Percentiles rank a stretch among this genome's conserved stretches.
Evolutionary conservation across 2,329 filamentous ascomycete genomes (phyloP).

Genomic region (Ambrosiella xylebori): DNA sequence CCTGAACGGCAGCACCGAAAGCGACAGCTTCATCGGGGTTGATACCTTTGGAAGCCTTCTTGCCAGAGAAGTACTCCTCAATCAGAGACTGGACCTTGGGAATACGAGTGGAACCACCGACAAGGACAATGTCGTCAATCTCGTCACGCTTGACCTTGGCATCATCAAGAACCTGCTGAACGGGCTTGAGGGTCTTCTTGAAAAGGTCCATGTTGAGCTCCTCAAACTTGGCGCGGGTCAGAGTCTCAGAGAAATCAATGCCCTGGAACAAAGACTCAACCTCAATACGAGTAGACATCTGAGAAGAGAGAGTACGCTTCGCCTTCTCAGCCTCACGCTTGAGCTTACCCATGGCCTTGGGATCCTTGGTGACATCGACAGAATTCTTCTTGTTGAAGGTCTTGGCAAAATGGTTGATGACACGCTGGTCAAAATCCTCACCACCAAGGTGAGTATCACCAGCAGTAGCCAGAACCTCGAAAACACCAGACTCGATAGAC

Average conservation of each 20-base stretch:
- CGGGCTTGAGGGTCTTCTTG: slow-evolving; percentile 98
- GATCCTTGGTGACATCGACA: slow-evolving; percentile 83
- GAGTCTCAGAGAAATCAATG: slow-evolving; percentile 94
- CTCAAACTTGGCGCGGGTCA: slow-evolving; percentile 98
- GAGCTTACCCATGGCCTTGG: slow-evolving; percentile 97
- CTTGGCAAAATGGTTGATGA: slow-evolving; percentile 95
- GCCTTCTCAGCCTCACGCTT: slow-evolving; percentile 99
- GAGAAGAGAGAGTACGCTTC: slow-evolving; percentile 91
- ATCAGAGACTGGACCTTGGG: slow-evolving; percentile 91
- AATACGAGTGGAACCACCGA: slow-evolving; percentile 97
- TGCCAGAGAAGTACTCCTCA: slow-evolving; percentile 87
- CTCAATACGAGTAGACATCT: slow-evolving; percentile 86
- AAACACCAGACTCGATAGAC: slow-evolving; percentile 79
- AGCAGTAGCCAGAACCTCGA: slow-evolving; percentile 85
- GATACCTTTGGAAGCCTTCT: slow-evolving; percentile 98
- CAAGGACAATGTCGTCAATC: slow-evolving; percentile 89
- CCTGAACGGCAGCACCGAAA: slow-evolving; percentile 93
- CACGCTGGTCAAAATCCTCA: slow-evolving; percentile 96
- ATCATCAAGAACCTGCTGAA: slow-evolving; percentile 96
- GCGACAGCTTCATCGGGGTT: slow-evolving; percentile 99
- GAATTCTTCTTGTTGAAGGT: slow-evolving; percentile 92
- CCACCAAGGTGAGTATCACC: slow-evolving; percentile 96
- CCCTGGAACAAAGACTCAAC: slow-evolving; percentile 95
- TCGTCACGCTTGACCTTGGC: slow-evolving; percentile 94
- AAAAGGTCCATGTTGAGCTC: slow-evolving; percentile 98